phyloP scores from a whole-genome alignment of 73 alveolate species.

The Paramecium pentaurelia region DNA sequence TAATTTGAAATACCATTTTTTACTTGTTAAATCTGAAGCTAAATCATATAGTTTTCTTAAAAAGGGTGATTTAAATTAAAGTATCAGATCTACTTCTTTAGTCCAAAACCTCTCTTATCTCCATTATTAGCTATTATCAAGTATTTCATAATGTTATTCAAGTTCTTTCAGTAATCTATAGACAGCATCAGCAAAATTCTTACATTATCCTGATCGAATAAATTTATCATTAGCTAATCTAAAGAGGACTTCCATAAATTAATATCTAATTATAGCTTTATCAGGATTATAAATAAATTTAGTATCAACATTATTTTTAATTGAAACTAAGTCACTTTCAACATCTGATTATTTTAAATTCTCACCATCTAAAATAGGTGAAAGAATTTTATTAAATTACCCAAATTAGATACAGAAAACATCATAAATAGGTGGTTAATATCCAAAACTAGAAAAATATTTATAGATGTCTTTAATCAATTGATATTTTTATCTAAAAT shows the following conservation, averaged over 20 bases:
- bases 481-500: slow-evolving; percentile 50
- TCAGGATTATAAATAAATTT: slow-evolving; percentile 58
- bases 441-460: slow-evolving; percentile 39
- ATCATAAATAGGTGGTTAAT: background rate
- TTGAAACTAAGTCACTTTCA: background rate
- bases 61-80: slow-evolving; percentile 49
- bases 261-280: slow-evolving; percentile 60
- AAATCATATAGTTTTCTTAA: slow-evolving; percentile 62
- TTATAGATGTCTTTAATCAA: slow-evolving; percentile 51
- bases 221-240: slow-evolving; percentile 67
- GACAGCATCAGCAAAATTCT: slow-evolving; percentile 58
- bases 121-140: slow-evolving; percentile 62
- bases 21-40: slow-evolving; percentile 17
- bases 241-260: slow-evolving; percentile 67
- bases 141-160: background rate
- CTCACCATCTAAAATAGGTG: background rate
- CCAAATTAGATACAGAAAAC: background rate
- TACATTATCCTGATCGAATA: slow-evolving; percentile 53
- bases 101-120: slow-evolving; percentile 64
- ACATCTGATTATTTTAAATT: background rate
- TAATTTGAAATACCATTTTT: background rate
- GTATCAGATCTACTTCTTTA: slow-evolving; percentile 58
- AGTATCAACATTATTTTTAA: background rate
- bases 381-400: slow-evolving; percentile 38
- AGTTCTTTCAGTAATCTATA: slow-evolving; percentile 55